Conservation (phyloP, 768 basidiomycete genomes). For the Cystobasidium tubakii region DNA sequence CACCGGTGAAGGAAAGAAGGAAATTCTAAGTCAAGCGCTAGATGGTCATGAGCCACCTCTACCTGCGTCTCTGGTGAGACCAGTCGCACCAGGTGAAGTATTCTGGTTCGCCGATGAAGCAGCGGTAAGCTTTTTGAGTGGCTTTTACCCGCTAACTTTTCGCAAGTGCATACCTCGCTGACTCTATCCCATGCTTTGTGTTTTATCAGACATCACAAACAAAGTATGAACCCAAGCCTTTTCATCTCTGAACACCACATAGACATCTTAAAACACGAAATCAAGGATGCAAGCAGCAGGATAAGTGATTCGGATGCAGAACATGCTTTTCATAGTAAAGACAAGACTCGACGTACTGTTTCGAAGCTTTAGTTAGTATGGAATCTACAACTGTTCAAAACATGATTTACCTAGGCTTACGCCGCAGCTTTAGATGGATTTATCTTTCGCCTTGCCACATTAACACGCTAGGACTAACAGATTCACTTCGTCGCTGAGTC, state of each 20-base stretch:
- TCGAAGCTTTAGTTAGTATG: neutral
- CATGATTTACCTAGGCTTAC: too few relatives aligned
- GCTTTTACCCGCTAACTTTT: neutral
- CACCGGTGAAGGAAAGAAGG: constrained; percentile 72
- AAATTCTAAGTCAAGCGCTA: constrained; percentile 55
- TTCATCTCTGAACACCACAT: constrained; percentile 19
- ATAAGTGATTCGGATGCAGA: neutral
- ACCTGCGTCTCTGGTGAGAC: constrained; percentile 75
- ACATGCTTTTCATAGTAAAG: neutral
- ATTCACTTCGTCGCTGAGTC: too few relatives aligned
- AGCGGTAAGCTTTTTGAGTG: constrained; percentile 54
- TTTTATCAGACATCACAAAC: constrained; percentile 10
- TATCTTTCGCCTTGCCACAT: too few relatives aligned
- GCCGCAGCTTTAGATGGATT: too few relatives aligned
- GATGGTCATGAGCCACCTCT: constrained; percentile 53
- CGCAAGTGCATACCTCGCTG: too few relatives aligned
- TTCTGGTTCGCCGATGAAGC: constrained; percentile 93
- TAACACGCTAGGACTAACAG: too few relatives aligned
- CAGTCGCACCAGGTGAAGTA: constrained; percentile 70
- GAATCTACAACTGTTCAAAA: too few relatives aligned
- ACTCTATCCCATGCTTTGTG: neutral
- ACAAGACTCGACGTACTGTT: neutral
- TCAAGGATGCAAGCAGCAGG: neutral
- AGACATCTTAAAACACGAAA: neutral
- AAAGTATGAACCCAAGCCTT: constrained; percentile 17